phyloP scores from a whole-genome alignment of 805 yeast species.

The Millerozyma miso region DNA sequence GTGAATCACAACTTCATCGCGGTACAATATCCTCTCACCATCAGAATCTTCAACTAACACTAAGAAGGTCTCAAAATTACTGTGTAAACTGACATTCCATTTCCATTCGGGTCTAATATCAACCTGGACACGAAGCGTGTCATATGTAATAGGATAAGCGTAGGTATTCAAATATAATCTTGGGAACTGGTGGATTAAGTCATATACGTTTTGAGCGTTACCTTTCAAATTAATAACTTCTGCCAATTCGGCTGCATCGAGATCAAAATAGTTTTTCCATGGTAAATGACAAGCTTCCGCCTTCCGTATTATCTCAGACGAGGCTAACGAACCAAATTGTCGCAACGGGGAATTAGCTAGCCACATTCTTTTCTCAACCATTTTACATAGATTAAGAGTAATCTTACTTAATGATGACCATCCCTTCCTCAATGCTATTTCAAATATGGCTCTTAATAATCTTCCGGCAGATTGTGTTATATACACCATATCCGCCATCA shows the following conservation, averaged over 20 bases:
- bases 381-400: slow-evolving; percentile 64
- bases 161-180: slow-evolving; percentile 52
- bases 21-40: slow-evolving; percentile 67
- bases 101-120: slow-evolving; percentile 69
- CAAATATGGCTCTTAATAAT: slow-evolving; percentile 78
- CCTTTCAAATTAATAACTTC: slow-evolving; percentile 73
- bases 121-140: slow-evolving; percentile 60
- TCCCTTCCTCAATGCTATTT: slow-evolving; percentile 61
- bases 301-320: slow-evolving; percentile 62
- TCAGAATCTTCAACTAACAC: slow-evolving; percentile 78
- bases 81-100: slow-evolving; percentile 70
- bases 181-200: slow-evolving; percentile 71
- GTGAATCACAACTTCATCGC: slow-evolving; percentile 51
- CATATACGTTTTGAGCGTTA: slow-evolving; percentile 55
- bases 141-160: slow-evolving; percentile 74
- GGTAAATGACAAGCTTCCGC: slow-evolving; percentile 81
- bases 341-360: slow-evolving; percentile 77
- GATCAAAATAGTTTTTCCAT: slow-evolving; percentile 69
- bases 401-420: slow-evolving; percentile 66
- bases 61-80: slow-evolving; percentile 59
- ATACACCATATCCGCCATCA: slow-evolving; percentile 89
- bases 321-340: slow-evolving; percentile 68
- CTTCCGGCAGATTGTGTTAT: slow-evolving; percentile 93
- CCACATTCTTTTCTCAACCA: slow-evolving; percentile 85
- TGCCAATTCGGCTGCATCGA: slow-evolving; percentile 75